Percentiles rank a stretch among this genome's conserved stretches.
Conservation (phyloP, 2,329 filamentous ascomycete species). For the Chaetothyriales sp. region DNA sequence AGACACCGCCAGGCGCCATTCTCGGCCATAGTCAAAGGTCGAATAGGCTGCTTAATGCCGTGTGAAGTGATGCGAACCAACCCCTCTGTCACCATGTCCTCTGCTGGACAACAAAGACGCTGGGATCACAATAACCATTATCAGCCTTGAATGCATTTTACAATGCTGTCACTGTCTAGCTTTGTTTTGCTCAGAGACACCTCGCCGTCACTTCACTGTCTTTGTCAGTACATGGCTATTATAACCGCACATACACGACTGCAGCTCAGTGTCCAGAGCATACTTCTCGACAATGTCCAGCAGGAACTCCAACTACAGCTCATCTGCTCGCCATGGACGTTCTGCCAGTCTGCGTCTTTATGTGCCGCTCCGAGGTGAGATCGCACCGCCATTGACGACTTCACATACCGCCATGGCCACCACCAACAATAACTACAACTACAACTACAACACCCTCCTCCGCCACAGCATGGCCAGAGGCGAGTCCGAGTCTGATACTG, state of each 20-base stretch:
- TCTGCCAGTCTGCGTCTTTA: neutral
- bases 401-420: neutral
- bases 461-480: too few species aligned
- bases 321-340: neutral
- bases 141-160: too few species aligned
- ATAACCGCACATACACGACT: too few species aligned
- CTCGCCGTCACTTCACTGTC: too few species aligned
- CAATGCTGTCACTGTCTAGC: too few species aligned
- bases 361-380: neutral
- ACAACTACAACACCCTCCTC: neutral
- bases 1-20: slow-evolving; percentile 13
- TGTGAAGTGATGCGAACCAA: too few species aligned
- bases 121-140: too few species aligned
- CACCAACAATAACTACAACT: neutral
- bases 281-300: neutral
- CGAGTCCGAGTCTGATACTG: neutral
- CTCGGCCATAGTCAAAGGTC: slow-evolving; percentile 10
- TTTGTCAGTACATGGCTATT: too few species aligned
- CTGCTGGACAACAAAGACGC: too few species aligned
- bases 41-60: neutral
- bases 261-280: too few species aligned
- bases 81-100: too few species aligned
- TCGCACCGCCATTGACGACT: neutral
- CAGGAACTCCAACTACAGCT: neutral
- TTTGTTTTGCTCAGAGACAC: too few species aligned